These are phyloP conservation scores for Chalciporus sphaerocephalus DNA, from an alignment of 768 basidiomycete genomes.

Conservation along the genomic window DNA sequence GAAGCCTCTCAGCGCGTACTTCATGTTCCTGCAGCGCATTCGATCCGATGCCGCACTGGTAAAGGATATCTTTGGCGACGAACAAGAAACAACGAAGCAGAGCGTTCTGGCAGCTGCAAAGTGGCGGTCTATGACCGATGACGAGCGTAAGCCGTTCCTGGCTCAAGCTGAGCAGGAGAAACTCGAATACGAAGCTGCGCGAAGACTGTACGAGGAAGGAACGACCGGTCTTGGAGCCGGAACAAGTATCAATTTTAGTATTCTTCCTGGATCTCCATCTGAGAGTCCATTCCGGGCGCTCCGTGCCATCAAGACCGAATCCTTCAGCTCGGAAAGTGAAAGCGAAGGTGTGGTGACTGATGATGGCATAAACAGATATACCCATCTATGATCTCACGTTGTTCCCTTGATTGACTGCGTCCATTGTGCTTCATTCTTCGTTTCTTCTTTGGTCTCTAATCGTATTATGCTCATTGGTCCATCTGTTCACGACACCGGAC, in stretches of 20 bases:
- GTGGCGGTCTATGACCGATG: conserved; percentile 92
- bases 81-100: conserved; percentile 92
- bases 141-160: conserved; percentile 92
- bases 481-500: conserved; percentile 31
- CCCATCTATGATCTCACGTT: conserved; percentile 30
- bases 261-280: conserved; percentile 64
- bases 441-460: conserved; percentile 31
- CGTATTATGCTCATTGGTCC: conserved; percentile 16
- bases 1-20: conserved; percentile 92
- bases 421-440: conserved; percentile 17
- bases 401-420: conserved; percentile 13
- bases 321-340: conserved; percentile 65
- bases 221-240: conserved; percentile 58
- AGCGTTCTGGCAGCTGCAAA: conserved; percentile 88
- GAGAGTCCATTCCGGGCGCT: conserved; percentile 39
- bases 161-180: conserved; percentile 94
- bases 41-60: conserved; percentile 75
- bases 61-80: conserved; percentile 78
- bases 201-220: conserved; percentile 84
- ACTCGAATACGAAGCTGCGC: conserved; percentile 84
- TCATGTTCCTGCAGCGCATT: conserved; percentile 91
- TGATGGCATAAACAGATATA: conserved; percentile 39
- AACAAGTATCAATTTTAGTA: conserved; percentile 78
- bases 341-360: conserved; percentile 59
- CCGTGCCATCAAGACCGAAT: conserved; percentile 51